Evolutionary conservation across 805 yeast species (phyloP).

Genomic region (Kodamaea laetipori): DNA sequence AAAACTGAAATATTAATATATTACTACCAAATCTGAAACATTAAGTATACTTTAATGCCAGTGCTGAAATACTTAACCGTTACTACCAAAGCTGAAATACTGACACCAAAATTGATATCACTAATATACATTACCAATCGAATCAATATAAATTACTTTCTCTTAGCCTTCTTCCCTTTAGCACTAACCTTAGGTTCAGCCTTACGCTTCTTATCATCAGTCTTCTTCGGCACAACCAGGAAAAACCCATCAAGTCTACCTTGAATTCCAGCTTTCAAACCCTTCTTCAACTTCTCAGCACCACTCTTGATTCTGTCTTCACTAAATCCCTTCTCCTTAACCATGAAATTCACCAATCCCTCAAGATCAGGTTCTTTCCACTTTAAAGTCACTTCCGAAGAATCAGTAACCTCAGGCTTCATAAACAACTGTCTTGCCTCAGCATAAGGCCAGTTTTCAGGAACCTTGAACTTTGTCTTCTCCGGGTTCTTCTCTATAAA

Average conservation of each 20-base stretch:
- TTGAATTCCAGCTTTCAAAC: constrained; percentile 81
- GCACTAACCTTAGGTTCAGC: constrained; percentile 31
- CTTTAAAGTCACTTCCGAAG: constrained; percentile 65
- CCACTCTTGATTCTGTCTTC: constrained; percentile 92
- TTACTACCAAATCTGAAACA: no score
- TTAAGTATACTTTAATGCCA: no score
- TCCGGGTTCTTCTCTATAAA: constrained; percentile 55
- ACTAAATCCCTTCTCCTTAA: constrained; percentile 83
- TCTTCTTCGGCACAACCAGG: constrained; percentile 55
- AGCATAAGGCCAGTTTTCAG: constrained; percentile 92
- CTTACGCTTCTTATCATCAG: constrained; percentile 39
- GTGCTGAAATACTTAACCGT: no score
- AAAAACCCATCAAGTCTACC: constrained; percentile 93
- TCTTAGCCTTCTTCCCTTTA: constrained; percentile 32
- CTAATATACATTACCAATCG: not conserved
- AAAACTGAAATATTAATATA: no score
- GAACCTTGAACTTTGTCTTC: constrained; percentile 73
- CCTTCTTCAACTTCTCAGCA: constrained; percentile 80
- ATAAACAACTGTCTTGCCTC: constrained; percentile 85
- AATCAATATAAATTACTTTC: constrained; percentile 6
- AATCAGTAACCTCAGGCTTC: constrained; percentile 75
- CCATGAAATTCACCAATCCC: constrained; percentile 80
- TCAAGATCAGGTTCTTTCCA: constrained; percentile 90
- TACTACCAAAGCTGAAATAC: no score
- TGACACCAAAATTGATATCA: no score